Evolutionary conservation across 2,329 filamentous ascomycete genomes (phyloP).

Genomic region (Pleoardoris graminearum): DNA sequence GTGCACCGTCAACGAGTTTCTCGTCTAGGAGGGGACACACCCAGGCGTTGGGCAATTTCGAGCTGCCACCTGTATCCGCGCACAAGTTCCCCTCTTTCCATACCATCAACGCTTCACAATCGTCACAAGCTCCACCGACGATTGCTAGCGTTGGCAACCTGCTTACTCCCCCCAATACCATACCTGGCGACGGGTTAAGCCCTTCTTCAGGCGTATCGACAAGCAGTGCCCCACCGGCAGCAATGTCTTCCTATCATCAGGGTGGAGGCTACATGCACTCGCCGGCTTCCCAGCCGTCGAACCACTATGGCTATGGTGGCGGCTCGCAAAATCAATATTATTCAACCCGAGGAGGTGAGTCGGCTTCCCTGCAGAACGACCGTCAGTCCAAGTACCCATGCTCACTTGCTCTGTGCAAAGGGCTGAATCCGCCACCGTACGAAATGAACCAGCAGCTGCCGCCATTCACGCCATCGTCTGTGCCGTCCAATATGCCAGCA

Average conservation of each 20-base stretch:
- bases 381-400: constrained; percentile 57
- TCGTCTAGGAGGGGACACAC: constrained; percentile 71
- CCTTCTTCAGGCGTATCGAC: constrained; percentile 65
- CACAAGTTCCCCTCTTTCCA: constrained; percentile 56
- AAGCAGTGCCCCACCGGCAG: constrained; percentile 61
- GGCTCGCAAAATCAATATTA: constrained; percentile 36
- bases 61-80: constrained; percentile 64
- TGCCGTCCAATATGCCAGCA: constrained; percentile 53
- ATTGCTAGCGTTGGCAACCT: constrained; percentile 63
- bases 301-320: constrained; percentile 57
- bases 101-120: constrained; percentile 48
- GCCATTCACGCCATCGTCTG: constrained; percentile 62
- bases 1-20: constrained; percentile 64
- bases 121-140: constrained; percentile 51
- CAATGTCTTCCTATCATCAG: constrained; percentile 62
- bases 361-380: constrained; percentile 59
- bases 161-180: constrained; percentile 64
- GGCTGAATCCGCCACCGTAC: constrained; percentile 68
- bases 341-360: constrained; percentile 51
- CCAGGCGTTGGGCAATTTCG: constrained; percentile 68
- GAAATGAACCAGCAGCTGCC: constrained; percentile 64
- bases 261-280: constrained; percentile 65
- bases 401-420: constrained; percentile 64
- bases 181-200: constrained; percentile 64
- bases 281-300: constrained; percentile 60